Evolutionary conservation across 257 asterid genomes (phyloP).

Genomic region (Nicotiana sylvestris): DNA sequence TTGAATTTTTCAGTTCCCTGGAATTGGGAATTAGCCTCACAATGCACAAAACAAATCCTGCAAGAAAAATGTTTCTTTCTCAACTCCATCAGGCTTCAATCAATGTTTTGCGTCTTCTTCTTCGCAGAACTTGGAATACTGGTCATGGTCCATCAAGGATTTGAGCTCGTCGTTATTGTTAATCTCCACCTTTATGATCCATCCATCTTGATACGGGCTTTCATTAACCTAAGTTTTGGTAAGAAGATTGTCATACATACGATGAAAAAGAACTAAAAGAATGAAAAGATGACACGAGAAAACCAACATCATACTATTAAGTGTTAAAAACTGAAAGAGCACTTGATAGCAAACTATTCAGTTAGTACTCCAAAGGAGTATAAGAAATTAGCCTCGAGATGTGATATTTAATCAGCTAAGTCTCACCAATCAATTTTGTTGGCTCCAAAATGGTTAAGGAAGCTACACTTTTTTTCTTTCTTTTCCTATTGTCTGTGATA

Average conservation of each 20-base stretch:
- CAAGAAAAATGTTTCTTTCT: background rate
- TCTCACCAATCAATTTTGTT: background rate
- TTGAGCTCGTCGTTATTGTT: constrained; percentile 41
- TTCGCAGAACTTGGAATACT: constrained; percentile 72
- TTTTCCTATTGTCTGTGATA: background rate
- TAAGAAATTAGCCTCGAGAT: background rate
- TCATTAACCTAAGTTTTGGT: constrained; percentile 43
- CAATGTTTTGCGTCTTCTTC: constrained; percentile 79
- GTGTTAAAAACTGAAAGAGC: background rate
- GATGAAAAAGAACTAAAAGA: background rate
- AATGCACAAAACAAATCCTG: background rate
- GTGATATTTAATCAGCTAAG: background rate
- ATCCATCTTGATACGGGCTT: constrained; percentile 81
- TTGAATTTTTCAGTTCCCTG: background rate
- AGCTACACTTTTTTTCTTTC: background rate
- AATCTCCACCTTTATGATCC: constrained; percentile 90
- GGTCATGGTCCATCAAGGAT: constrained; percentile 54
- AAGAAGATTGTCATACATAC: background rate
- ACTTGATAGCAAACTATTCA: background rate
- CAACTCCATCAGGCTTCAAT: constrained; percentile 12
- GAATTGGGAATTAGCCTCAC: background rate
- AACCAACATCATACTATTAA: background rate
- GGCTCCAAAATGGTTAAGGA: background rate
- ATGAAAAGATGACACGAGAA: background rate
- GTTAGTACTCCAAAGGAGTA: background rate